Conservation (phyloP, 2,329 filamentous ascomycete species). For the Herpomyces periplanetae region DNA sequence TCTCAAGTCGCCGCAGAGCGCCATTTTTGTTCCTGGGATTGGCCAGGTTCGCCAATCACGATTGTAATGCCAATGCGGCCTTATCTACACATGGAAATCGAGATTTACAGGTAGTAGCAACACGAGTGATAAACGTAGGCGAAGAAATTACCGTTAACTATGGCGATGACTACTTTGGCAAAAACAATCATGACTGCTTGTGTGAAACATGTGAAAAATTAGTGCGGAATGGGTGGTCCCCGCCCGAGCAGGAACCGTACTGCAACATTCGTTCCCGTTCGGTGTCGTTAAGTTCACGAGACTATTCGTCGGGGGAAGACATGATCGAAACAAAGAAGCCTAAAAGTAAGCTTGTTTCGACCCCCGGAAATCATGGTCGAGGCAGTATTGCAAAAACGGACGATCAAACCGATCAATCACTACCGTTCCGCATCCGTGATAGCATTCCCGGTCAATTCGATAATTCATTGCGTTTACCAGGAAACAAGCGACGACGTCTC, state of each 20-base stretch:
- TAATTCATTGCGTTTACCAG: too few relatives aligned
- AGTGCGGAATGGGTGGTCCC: slow-evolving; percentile 44
- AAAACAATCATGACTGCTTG: slow-evolving; percentile 72
- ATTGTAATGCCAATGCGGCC: slow-evolving; percentile 65
- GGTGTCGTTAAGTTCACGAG: too few relatives aligned
- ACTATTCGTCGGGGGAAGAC: too few relatives aligned
- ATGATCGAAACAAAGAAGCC: too few relatives aligned
- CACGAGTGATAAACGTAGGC: slow-evolving; percentile 37
- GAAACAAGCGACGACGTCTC: too few relatives aligned
- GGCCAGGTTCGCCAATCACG: slow-evolving; percentile 82
- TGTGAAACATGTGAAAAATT: slow-evolving; percentile 48
- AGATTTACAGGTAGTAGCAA: slow-evolving; percentile 63
- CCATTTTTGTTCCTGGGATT: slow-evolving; percentile 77
- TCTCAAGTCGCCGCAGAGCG: slow-evolving; percentile 61
- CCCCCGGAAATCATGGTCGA: too few relatives aligned
- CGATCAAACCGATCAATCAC: too few relatives aligned
- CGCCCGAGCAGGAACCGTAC: slow-evolving; percentile 8
- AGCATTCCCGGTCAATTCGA: too few relatives aligned
- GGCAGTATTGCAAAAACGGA: too few relatives aligned
- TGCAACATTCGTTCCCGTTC: too few relatives aligned
- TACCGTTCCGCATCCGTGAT: too few relatives aligned
- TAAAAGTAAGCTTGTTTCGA: too few relatives aligned
- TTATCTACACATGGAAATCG: slow-evolving; percentile 46
- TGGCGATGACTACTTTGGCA: slow-evolving; percentile 77
- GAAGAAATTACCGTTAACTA: slow-evolving; percentile 94